Percentiles rank a stretch among this genome's conserved stretches.
Evolutionary conservation across 192 early-diverging fungal species (phyloP).

Genomic region (Geranomyces michiganensis): DNA sequence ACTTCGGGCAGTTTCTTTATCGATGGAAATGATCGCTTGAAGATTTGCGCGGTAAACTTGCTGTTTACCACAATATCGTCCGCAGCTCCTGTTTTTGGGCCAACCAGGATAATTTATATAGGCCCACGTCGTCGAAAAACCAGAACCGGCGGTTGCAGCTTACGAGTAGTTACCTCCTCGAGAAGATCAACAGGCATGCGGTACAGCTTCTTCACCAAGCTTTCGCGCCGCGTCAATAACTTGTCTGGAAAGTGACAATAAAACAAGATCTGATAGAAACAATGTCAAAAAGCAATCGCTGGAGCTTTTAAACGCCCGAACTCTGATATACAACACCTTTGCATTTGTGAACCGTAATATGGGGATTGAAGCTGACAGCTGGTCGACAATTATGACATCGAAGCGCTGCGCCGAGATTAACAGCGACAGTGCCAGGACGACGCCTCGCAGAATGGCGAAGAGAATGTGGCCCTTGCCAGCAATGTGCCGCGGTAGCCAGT

Average conservation of each 20-base stretch:
- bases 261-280: slow-evolving; percentile 71
- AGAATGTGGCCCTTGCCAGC: slow-evolving; percentile 76
- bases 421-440: slow-evolving; percentile 67
- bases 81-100: slow-evolving; percentile 64
- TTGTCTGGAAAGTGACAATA: slow-evolving; percentile 98
- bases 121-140: neutral
- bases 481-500: slow-evolving; percentile 74
- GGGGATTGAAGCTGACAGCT: slow-evolving; percentile 84
- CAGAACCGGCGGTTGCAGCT: neutral
- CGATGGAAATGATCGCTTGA: slow-evolving; percentile 68
- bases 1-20: slow-evolving; percentile 69
- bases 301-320: no score
- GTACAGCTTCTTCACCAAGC: slow-evolving; percentile 69
- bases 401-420: slow-evolving; percentile 41
- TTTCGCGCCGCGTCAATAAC: slow-evolving; percentile 67
- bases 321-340: no score
- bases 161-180: slow-evolving; percentile 85
- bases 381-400: slow-evolving; percentile 87
- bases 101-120: neutral
- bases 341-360: slow-evolving; percentile 67
- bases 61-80: slow-evolving; percentile 94
- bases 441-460: slow-evolving; percentile 78
- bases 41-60: slow-evolving; percentile 78
- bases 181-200: slow-evolving; percentile 79
- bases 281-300: no score